A percentile compares a stretch with the other conserved stretches of the same genome.
These are phyloP conservation scores for Vitis hybrid DNA, from an alignment of 177 flowering plant species.

Conservation along the genomic window DNA sequence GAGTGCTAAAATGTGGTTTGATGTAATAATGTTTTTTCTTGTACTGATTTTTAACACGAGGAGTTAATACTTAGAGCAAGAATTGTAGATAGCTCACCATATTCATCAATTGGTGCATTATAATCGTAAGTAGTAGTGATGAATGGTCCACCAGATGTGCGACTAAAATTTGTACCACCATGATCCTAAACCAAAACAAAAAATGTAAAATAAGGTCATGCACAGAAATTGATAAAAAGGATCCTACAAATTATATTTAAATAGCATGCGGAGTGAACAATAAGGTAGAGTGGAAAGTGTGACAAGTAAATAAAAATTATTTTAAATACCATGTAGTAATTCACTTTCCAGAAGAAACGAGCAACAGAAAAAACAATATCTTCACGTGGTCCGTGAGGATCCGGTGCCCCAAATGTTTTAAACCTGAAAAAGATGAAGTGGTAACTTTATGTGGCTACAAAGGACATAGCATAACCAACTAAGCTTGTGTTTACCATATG, in stretches of 20 bases:
- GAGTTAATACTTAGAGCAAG: not conserved
- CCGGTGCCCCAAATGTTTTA: conserved; percentile 80
- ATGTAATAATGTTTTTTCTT: not conserved
- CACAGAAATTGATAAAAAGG: not conserved
- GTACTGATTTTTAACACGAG: not conserved
- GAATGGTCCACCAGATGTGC: conserved; percentile 95
- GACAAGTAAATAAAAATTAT: not conserved
- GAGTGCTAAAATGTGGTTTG: not conserved
- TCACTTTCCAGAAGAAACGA: conserved; percentile 93
- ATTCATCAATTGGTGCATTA: conserved; percentile 99
- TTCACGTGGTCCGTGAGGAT: conserved; percentile 92
- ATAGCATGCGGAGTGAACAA: not conserved
- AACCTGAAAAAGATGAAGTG: conserved; percentile 51
- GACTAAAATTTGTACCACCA: conserved; percentile 99
- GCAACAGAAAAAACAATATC: conserved; percentile 94
- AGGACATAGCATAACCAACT: not conserved
- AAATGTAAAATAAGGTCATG: not conserved
- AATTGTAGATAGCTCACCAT: conserved; percentile 51
- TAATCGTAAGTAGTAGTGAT: conserved; percentile 98
- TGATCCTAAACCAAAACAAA: conserved; percentile 59
- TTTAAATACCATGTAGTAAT: conserved; percentile 89
- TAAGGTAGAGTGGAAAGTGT: not conserved
- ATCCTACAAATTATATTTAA: not conserved
- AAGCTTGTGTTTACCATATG: too few species aligned
- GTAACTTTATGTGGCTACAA: not conserved